phyloP scores from a whole-genome alignment of 2,329 filamentous ascomycete species.

The Colletotrichum simmondsii region DNA sequence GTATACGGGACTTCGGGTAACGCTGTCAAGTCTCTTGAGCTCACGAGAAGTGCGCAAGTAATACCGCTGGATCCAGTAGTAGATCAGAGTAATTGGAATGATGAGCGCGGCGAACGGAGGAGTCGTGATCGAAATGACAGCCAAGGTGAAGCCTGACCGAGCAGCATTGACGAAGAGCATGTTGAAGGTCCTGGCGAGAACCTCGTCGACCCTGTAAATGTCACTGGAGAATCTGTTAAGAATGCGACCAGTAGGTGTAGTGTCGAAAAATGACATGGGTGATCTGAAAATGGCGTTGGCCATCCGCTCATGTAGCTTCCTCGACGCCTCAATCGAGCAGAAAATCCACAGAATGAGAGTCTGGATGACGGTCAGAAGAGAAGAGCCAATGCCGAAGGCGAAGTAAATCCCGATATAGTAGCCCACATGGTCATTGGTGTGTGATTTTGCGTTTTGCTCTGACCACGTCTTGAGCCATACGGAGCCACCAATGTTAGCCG shows the following conservation, averaged over 20 bases:
- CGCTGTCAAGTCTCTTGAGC: conserved; percentile 93
- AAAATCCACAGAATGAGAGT: conserved; percentile 99
- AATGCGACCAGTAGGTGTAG: conserved; percentile 94
- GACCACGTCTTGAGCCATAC: conserved; percentile 97
- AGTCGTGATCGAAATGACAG: conserved; percentile 83
- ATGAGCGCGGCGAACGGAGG: conserved; percentile 86
- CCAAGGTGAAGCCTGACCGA: conserved; percentile 83
- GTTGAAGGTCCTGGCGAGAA: conserved; percentile 96
- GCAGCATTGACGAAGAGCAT: conserved; percentile 88
- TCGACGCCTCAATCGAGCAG: conserved; percentile 97
- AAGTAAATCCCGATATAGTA: conserved; percentile 97
- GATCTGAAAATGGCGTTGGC: conserved; percentile 96
- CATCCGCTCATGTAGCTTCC: conserved; percentile 97
- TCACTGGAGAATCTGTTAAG: conserved; percentile 94
- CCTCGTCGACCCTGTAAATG: conserved; percentile 87
- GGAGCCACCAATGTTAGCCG: conserved; percentile 83
- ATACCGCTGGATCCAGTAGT: conserved; percentile 95
- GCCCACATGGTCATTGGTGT: conserved; percentile 79
- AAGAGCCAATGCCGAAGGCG: conserved; percentile 88
- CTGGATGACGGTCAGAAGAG: conserved; percentile 87
- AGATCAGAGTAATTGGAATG: conserved; percentile 81
- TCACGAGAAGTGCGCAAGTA: conserved; percentile 96
- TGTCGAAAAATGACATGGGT: conserved; percentile 99
- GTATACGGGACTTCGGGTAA: conserved; percentile 95
- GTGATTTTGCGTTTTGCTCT: conserved; percentile 76